Conservation (phyloP, 768 basidiomycete genomes). For the Chalciporus sphaerocephalus region DNA sequence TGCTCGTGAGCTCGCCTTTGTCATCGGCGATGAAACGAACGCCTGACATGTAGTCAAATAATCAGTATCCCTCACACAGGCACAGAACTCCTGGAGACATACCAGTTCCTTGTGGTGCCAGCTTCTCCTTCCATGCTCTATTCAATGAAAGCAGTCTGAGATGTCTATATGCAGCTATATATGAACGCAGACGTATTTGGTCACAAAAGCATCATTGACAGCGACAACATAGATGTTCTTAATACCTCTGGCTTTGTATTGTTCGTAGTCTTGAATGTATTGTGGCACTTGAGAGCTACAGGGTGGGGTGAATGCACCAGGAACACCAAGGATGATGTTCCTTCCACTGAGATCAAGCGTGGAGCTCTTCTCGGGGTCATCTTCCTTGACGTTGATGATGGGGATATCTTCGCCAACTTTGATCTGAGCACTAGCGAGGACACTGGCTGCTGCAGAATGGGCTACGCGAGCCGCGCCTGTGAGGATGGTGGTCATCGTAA, state of each 20-base stretch:
- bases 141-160: constrained; percentile 2
- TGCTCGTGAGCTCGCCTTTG: constrained; percentile 49
- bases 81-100: constrained; percentile 16
- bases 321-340: constrained; percentile 68
- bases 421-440: constrained; percentile 47
- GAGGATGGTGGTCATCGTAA: constrained; percentile 46
- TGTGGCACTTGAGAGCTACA: constrained; percentile 61
- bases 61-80: constrained; percentile 5
- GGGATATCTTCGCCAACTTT: constrained; percentile 41
- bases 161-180: constrained; percentile 4
- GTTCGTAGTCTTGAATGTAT: constrained; percentile 61
- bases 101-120: constrained; percentile 57
- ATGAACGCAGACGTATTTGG: constrained; percentile 32
- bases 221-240: constrained; percentile 66
- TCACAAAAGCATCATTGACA: constrained; percentile 79
- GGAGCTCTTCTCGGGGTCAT: constrained; percentile 40
- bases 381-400: constrained; percentile 52
- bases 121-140: constrained; percentile 64
- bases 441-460: constrained; percentile 48
- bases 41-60: constrained; percentile 27
- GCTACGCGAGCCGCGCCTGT: constrained; percentile 47
- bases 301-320: constrained; percentile 72
- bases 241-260: constrained; percentile 76
- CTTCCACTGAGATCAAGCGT: constrained; percentile 51
- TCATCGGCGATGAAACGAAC: constrained; percentile 69